These are phyloP conservation scores for Pseudomassariella vexata DNA, from an alignment of 2,329 filamentous ascomycete species.

Conservation along the genomic window DNA sequence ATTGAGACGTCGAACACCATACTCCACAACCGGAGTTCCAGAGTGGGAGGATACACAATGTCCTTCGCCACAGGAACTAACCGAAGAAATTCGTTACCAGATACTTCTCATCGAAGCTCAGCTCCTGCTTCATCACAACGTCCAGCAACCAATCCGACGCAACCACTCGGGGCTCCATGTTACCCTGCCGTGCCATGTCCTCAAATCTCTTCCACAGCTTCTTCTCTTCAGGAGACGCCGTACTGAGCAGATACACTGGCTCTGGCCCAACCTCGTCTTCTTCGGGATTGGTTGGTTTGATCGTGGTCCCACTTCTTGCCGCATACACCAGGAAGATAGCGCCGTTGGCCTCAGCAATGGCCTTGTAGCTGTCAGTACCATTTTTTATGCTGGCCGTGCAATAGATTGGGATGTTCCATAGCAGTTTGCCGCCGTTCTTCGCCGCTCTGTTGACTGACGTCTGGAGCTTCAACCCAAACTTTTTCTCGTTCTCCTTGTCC, in stretches of 20 bases:
- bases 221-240: constrained; percentile 59
- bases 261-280: constrained; percentile 59
- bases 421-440: constrained; percentile 68
- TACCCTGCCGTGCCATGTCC: constrained; percentile 69
- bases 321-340: constrained; percentile 75
- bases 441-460: constrained; percentile 66
- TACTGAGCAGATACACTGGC: constrained; percentile 79
- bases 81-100: constrained; percentile 40
- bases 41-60: too few relatives aligned
- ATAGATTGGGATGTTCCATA: constrained; percentile 74
- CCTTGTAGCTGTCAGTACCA: constrained; percentile 76
- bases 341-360: constrained; percentile 84
- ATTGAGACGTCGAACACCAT: constrained; percentile 2
- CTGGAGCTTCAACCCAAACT: constrained; percentile 62
- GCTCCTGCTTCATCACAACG: constrained; percentile 80
- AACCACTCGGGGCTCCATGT: constrained; percentile 77
- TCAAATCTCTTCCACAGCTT: constrained; percentile 75
- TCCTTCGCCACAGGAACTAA: too few relatives aligned
- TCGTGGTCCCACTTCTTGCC: constrained; percentile 63
- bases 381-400: constrained; percentile 76
- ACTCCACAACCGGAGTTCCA: too few relatives aligned
- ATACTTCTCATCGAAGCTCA: constrained; percentile 62
- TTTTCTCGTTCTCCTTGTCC: constrained; percentile 68
- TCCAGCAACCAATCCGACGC: constrained; percentile 85
- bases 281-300: constrained; percentile 55